A percentile compares a stretch with the other conserved stretches of the same genome.
Conservation (phyloP, 2,329 filamentous ascomycete species). For the Trematosphaeria pertusa region DNA sequence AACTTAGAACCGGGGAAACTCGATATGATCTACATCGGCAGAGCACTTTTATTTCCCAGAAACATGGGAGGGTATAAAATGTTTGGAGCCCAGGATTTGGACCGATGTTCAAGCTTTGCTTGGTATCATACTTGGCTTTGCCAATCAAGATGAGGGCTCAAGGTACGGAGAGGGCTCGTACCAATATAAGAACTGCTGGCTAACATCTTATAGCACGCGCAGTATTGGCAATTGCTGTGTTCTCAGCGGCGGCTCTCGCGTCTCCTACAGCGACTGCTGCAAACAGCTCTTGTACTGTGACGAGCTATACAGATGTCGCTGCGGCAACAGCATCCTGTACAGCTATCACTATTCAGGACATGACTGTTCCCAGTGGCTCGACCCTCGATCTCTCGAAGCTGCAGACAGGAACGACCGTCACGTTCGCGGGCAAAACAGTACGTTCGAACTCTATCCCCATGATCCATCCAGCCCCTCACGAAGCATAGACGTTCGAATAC, state of each 20-base stretch:
- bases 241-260: neutral
- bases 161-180: neutral
- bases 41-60: neutral
- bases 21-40: neutral
- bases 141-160: neutral
- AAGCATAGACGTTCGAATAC: conserved; percentile 44
- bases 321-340: conserved; percentile 3
- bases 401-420: conserved; percentile 3
- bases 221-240: neutral
- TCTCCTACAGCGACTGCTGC: neutral
- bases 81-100: neutral
- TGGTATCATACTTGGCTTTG: neutral
- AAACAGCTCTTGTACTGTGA: conserved; percentile 3
- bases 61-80: neutral
- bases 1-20: neutral
- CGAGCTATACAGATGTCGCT: conserved; percentile 1
- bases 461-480: neutral
- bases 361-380: conserved; percentile 3
- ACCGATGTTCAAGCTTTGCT: neutral
- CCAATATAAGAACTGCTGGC: neutral
- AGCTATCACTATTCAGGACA: conserved; percentile 4
- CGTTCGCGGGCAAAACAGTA: neutral
- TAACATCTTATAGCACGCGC: neutral
- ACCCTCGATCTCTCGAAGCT: conserved; percentile 7
- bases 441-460: neutral